These are phyloP conservation scores for Pythium scleroteichum DNA, from an alignment of 352 stramenopile genomes.

Conservation along the genomic window DNA sequence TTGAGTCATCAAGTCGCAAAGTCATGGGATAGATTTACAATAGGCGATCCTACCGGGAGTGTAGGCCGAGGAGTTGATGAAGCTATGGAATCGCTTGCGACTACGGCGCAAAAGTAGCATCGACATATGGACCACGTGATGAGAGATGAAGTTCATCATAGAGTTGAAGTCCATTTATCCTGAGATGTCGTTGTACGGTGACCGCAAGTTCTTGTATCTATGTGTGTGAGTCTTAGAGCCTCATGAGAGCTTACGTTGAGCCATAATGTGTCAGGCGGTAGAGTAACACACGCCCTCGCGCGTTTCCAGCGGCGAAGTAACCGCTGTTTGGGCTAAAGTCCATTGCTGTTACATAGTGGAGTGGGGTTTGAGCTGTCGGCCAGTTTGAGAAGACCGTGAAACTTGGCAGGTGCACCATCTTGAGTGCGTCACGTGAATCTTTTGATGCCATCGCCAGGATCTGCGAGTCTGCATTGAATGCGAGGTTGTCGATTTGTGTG, in stretches of 20 bases:
- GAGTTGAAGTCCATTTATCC: constrained; percentile 9
- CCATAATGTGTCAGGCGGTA: constrained; percentile 96
- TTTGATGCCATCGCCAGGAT: constrained; percentile 94
- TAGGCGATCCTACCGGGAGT: not conserved
- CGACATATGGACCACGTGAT: not conserved
- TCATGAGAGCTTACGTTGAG: constrained; percentile 52
- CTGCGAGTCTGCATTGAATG: constrained; percentile 93
- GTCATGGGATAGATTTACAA: constrained; percentile 5
- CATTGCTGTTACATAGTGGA: constrained; percentile 95
- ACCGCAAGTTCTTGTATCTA: constrained; percentile 6
- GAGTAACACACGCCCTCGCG: constrained; percentile 95
- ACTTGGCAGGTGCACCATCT: constrained; percentile 94
- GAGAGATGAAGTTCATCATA: constrained; percentile 1
- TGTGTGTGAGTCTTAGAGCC: constrained; percentile 7
- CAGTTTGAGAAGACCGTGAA: constrained; percentile 98
- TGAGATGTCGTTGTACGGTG: not conserved
- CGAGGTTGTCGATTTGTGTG: constrained; percentile 86
- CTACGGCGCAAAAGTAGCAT: constrained; percentile 60
- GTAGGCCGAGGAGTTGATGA: constrained; percentile 40
- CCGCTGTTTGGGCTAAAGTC: constrained; percentile 95
- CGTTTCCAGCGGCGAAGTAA: constrained; percentile 96
- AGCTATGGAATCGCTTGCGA: constrained; percentile 60
- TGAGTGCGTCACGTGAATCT: constrained; percentile 92
- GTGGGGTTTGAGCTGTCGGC: constrained; percentile 95
- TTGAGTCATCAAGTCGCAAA: constrained; percentile 58